Base-by-base conservation (phyloP, 371 early-diverging fungal species). In the Coemansia linderi region DNA sequence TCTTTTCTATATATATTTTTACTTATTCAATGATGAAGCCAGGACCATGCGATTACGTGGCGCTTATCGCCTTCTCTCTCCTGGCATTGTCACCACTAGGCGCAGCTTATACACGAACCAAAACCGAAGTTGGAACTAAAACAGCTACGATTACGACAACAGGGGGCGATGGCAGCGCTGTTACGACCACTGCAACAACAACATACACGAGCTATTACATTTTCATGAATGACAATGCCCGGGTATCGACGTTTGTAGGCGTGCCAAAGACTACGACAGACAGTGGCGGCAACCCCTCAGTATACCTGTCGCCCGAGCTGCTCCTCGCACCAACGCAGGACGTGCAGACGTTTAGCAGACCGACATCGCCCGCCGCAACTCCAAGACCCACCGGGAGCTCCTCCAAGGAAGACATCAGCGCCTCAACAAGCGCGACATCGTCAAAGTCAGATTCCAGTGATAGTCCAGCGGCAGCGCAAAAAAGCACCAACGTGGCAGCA, bases 201-300 rank as follows among this genome's bases (percentile, higher is more conserved):
- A 31, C 40, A 17, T 71, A 66, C 60, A 74, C 75, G 3, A 74
- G 66, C 62, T 71, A 71, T 36, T 48, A 71, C 31, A 59, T 74
- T 10, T 62, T 41, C n/a, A 74, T 74, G 75, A 74, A 74, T 27
- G 75, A 74, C 60, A 19, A 66, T 8, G 24, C n/a, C 15, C 31
- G n/a, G 12, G 33, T 50, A 17, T 74, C 75, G n/a, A 70, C 71
- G n/a, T 71, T 74, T 59, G 63, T 66, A 17, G 75, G 75, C 10
- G 63, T 71, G 8, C 71, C 66, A 22, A 44, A 48, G 44, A 62
- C 71, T 9, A 74, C 75, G 1, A 74, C 75, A 3, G 71, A 74
- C 60, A 39, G 22, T 7, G 31, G 66, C 0, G 75, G 75, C 46
- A 37, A 66, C 27, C 33, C 40, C 33, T 71, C 75, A 4, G 63